These are phyloP conservation scores for Pseudogymnoascus sp. DNA, from an alignment of 2,329 filamentous ascomycete species.

Conservation along the genomic window DNA sequence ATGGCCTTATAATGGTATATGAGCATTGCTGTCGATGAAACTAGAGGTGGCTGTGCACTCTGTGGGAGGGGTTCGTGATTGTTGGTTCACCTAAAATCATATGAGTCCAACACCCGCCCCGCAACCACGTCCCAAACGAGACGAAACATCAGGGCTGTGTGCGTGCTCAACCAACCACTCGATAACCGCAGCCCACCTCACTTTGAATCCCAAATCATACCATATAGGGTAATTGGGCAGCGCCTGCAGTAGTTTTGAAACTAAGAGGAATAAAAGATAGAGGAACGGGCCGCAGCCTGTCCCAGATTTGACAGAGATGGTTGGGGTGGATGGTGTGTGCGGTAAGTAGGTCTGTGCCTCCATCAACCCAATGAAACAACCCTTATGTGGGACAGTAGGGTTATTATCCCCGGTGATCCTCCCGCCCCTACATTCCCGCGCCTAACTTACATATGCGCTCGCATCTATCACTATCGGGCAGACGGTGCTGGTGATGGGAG, in stretches of 20 bases:
- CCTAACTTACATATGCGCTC: too few relatives aligned
- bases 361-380: too few relatives aligned
- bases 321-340: background rate
- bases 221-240: background rate
- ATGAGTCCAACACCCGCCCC: constrained; percentile 11
- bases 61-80: too few relatives aligned
- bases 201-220: background rate
- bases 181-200: background rate
- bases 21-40: background rate
- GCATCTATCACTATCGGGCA: constrained; percentile 21
- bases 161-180: background rate
- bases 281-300: background rate
- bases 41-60: background rate
- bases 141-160: background rate
- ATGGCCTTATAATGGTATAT: background rate
- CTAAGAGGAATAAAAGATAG: background rate
- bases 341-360: background rate
- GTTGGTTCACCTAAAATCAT: constrained; percentile 10
- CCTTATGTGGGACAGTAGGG: too few relatives aligned
- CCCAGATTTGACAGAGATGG: background rate
- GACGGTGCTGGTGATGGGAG: constrained; percentile 42
- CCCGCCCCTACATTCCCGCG: too few relatives aligned
- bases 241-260: background rate
- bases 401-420: too few relatives aligned
- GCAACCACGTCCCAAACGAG: background rate